Evolutionary conservation across 176 grass and related monocot genomes (phyloP).

Genomic region (Panicum miliaceum): DNA sequence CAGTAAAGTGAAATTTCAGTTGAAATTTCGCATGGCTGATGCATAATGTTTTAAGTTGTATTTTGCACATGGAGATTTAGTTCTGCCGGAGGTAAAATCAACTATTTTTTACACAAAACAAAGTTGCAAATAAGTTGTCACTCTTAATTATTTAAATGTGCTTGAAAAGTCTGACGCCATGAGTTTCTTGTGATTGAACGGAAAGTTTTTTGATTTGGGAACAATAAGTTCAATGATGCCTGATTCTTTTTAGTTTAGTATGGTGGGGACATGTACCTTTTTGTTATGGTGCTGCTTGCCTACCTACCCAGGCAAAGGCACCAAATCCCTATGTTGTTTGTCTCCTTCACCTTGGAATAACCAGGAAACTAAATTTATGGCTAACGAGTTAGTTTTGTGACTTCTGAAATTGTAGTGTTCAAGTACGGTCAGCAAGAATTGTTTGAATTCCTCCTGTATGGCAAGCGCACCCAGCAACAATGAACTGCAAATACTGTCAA

Average conservation of each 20-base stretch:
- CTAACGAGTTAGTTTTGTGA: not conserved
- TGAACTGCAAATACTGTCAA: not conserved
- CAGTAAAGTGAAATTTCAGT: not conserved
- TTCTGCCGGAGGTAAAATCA: not conserved
- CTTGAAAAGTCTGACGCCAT: not conserved
- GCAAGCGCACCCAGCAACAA: not conserved
- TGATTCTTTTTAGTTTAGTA: not conserved
- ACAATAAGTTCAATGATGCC: not conserved
- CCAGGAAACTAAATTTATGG: conserved; percentile 10
- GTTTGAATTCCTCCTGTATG: not conserved
- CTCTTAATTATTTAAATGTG: not conserved
- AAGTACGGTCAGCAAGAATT: not conserved
- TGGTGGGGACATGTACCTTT: not conserved
- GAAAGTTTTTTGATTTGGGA: not conserved
- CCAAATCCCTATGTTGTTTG: not conserved
- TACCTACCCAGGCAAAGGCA: not conserved
- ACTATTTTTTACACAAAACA: not conserved
- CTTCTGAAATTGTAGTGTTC: not conserved
- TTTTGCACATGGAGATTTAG: not conserved
- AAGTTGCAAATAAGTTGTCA: not conserved
- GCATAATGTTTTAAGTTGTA: not conserved
- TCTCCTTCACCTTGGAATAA: not conserved
- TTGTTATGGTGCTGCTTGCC: not conserved
- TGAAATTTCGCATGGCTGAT: not conserved
- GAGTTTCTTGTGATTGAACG: not conserved